Conservation (phyloP, 2,329 filamentous ascomycete species). For the Didymellaceae sp. region DNA sequence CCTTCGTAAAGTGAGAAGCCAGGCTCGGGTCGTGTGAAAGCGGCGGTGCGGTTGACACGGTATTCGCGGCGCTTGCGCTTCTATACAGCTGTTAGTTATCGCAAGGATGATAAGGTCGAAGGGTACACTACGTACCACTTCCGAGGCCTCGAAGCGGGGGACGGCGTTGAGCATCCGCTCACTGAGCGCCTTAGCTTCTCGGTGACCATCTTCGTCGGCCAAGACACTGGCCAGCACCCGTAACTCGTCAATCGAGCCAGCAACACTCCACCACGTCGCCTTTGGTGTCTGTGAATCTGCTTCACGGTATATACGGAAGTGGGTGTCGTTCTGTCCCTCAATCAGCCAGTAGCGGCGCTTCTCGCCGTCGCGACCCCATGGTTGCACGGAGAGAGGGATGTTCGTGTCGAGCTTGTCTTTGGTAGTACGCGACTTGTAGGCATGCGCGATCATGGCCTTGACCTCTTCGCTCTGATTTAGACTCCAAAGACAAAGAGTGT, state of each 20-base stretch:
- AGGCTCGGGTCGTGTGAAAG: constrained; percentile 84
- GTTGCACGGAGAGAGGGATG: constrained; percentile 85
- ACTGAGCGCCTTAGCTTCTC: constrained; percentile 78
- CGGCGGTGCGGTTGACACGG: constrained; percentile 80
- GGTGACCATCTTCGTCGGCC: constrained; percentile 76
- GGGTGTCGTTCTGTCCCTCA: constrained; percentile 91
- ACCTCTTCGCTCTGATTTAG: constrained; percentile 86
- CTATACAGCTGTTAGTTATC: constrained; percentile 55
- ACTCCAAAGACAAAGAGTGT: constrained; percentile 85
- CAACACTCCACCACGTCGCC: constrained; percentile 91
- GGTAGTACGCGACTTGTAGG: constrained; percentile 71
- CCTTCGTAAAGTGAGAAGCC: constrained; percentile 96
- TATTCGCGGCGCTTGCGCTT: constrained; percentile 95
- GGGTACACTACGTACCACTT: constrained; percentile 69
- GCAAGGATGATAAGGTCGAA: too few relatives aligned
- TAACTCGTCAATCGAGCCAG: constrained; percentile 87
- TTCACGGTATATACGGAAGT: constrained; percentile 92
- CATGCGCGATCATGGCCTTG: constrained; percentile 80
- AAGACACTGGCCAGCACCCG: constrained; percentile 77
- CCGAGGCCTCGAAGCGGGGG: constrained; percentile 88
- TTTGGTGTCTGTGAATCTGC: constrained; percentile 78
- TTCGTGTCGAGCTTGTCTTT: constrained; percentile 80
- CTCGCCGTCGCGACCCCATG: constrained; percentile 88
- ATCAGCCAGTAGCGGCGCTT: constrained; percentile 93
- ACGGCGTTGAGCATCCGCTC: constrained; percentile 80